Conservation (phyloP, 2,329 filamentous ascomycete genomes). For the Penicillium sp. region DNA sequence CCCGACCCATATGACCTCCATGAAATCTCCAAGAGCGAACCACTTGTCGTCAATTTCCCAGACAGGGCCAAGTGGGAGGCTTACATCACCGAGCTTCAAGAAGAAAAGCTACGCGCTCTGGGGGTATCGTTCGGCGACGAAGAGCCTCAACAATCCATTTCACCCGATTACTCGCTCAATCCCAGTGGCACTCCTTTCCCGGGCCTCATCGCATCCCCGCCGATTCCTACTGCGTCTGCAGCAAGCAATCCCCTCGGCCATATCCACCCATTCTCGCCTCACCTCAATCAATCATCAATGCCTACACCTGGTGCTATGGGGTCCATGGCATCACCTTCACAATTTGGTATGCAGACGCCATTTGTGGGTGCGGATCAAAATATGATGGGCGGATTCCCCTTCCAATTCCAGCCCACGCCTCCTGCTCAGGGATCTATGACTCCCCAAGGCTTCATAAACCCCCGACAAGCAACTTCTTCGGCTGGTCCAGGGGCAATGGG, state of each 20-base stretch:
- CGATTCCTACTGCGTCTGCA: constrained; percentile 73
- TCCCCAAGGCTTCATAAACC: constrained; percentile 44
- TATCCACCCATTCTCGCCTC: constrained; percentile 62
- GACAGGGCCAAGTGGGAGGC: constrained; percentile 63
- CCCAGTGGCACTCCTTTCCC: constrained; percentile 69
- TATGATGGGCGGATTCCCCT: constrained; percentile 66
- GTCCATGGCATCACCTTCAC: constrained; percentile 69
- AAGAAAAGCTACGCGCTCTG: constrained; percentile 87
- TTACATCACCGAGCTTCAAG: constrained; percentile 78
- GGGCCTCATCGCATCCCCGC: constrained; percentile 76
- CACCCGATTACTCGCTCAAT: constrained; percentile 62
- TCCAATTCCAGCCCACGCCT: constrained; percentile 63
- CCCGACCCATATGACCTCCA: constrained; percentile 42
- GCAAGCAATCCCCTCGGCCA: constrained; percentile 65
- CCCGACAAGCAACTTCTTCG: constrained; percentile 56
- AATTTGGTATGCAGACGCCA: constrained; percentile 58
- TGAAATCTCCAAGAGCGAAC: constrained; percentile 33
- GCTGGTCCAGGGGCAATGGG: constrained; percentile 48
- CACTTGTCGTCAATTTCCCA: constrained; percentile 42
- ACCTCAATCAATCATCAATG: constrained; percentile 54
- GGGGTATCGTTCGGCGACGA: constrained; percentile 79
- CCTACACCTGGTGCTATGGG: constrained; percentile 62
- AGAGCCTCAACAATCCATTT: constrained; percentile 65
- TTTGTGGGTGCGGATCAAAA: constrained; percentile 58
- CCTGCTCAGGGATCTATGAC: constrained; percentile 43